These are phyloP conservation scores for Colletotrichum incanum DNA, from an alignment of 2,329 filamentous ascomycete genomes.

Conservation along the genomic window DNA sequence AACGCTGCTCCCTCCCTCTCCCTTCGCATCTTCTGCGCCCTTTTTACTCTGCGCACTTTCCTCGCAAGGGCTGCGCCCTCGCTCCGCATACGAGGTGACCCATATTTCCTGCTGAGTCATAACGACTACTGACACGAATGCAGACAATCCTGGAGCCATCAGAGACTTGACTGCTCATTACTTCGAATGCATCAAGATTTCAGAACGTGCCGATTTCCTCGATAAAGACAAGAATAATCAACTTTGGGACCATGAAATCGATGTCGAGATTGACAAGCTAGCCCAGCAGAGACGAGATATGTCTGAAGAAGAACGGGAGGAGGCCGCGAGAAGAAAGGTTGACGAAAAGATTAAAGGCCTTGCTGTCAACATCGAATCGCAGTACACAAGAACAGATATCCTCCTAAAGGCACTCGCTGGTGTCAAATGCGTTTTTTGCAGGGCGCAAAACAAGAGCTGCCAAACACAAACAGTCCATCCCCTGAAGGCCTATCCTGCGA, in stretches of 20 bases:
- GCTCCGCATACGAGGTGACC: too few relatives aligned
- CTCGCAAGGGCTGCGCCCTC: too few relatives aligned
- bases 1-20: too few relatives aligned
- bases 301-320: too few relatives aligned
- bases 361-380: slow-evolving; percentile 1
- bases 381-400: slow-evolving; percentile 6
- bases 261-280: not conserved
- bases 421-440: not conserved
- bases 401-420: not conserved
- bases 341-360: not conserved
- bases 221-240: not conserved
- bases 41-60: too few relatives aligned
- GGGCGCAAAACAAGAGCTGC: not conserved
- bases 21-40: too few relatives aligned
- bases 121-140: too few relatives aligned
- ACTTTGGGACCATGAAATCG: not conserved
- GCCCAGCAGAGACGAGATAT: not conserved
- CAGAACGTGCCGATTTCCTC: slow-evolving; percentile 9
- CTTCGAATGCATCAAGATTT: slow-evolving; percentile 27
- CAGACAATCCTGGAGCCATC: not conserved
- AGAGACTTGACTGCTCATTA: slow-evolving; percentile 13
- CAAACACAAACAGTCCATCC: not conserved
- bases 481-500: not conserved
- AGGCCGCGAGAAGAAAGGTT: not conserved
- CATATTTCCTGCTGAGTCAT: too few relatives aligned